Conservation (phyloP, 257 asterid species). For the Knoxia roxburghii region DNA sequence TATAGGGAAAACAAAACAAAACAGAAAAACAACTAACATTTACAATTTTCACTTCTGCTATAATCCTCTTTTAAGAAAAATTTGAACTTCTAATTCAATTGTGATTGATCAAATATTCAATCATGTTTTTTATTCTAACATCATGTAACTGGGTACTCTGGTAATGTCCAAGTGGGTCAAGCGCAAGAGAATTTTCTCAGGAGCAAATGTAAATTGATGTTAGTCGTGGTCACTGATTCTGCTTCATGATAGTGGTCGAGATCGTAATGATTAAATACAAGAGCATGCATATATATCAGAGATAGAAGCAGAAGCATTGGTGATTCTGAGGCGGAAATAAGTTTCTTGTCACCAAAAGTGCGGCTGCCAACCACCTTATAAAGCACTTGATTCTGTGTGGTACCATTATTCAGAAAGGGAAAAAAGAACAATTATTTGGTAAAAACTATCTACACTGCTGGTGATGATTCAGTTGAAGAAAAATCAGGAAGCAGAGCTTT, state of each 20-base stretch:
- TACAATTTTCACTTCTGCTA: not conserved
- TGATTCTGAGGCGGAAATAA: constrained; percentile 1
- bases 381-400: not conserved
- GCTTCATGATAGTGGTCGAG: not conserved
- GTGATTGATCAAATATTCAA: too few species aligned
- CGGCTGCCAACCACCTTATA: not conserved
- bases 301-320: not conserved
- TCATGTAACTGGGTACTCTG: not conserved
- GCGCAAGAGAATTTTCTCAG: not conserved
- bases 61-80: not conserved
- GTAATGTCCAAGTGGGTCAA: not conserved
- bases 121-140: not conserved
- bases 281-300: not conserved
- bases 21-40: not conserved
- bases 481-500: not conserved
- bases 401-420: not conserved
- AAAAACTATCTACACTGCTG: not conserved
- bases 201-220: not conserved
- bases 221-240: not conserved
- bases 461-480: not conserved
- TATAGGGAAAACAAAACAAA: not conserved
- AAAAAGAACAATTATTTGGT: too few species aligned
- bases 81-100: too few species aligned
- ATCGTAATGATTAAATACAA: too few species aligned
- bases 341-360: not conserved